Percentiles rank a stretch among this genome's conserved stretches.
These are phyloP conservation scores for Borealophlyctis nickersoniae DNA, from an alignment of 192 early-diverging fungal genomes.

Conservation along the genomic window DNA sequence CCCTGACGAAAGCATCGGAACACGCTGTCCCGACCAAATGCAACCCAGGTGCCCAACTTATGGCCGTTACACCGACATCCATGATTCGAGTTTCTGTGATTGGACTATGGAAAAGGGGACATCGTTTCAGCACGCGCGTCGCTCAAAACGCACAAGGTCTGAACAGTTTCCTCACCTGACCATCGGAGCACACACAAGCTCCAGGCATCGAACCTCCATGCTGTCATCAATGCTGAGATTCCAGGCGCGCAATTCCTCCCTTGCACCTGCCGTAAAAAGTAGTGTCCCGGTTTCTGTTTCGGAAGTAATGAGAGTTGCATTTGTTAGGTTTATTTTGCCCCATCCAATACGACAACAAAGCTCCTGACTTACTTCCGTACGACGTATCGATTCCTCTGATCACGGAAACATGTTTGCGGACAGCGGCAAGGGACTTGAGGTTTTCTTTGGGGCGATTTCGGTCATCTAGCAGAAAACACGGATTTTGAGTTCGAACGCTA, in stretches of 20 bases:
- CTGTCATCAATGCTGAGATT: conserved; percentile 27
- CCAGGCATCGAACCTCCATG: conserved; percentile 41
- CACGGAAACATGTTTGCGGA: conserved; percentile 53
- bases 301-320: too few relatives aligned
- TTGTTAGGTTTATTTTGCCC: too few relatives aligned
- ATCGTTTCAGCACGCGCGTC: too few relatives aligned
- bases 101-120: too few relatives aligned
- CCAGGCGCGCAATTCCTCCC: conserved; percentile 68
- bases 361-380: conserved; percentile 24
- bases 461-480: too few relatives aligned
- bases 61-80: conserved; percentile 50
- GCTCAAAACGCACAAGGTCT: too few relatives aligned
- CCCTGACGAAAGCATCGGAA: conserved; percentile 65
- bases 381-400: conserved; percentile 47
- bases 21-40: conserved; percentile 67
- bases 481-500: too few relatives aligned
- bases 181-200: conserved; percentile 42
- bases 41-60: conserved; percentile 9
- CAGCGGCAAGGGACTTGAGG: neutral
- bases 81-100: conserved; percentile 71
- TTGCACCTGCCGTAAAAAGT: conserved; percentile 62
- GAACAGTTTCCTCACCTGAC: conserved; percentile 32
- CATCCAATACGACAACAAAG: too few relatives aligned
- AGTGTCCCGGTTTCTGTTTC: neutral
- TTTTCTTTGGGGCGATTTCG: neutral